These are phyloP conservation scores for Pseudevernia furfuracea DNA, from an alignment of 495 filamentous ascomycete species.

Conservation along the genomic window DNA sequence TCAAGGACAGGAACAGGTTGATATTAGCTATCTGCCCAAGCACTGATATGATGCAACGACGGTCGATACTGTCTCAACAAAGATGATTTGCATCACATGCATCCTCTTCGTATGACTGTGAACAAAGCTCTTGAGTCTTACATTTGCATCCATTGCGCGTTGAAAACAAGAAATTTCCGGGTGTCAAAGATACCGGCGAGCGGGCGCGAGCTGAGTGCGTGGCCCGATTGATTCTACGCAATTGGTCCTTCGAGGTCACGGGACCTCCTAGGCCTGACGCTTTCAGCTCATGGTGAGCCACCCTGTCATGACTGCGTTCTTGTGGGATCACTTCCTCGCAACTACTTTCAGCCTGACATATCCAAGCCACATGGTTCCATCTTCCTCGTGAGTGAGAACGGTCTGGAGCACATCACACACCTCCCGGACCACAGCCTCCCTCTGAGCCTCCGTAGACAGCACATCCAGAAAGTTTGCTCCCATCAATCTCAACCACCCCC, in stretches of 20 bases:
- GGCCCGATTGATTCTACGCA: no score
- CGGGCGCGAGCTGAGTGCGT: no score
- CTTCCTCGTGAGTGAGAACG: conserved; percentile 44
- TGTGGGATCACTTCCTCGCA: conserved; percentile 39
- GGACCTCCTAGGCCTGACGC: neutral
- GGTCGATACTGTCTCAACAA: no score
- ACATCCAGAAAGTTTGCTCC: conserved; percentile 49
- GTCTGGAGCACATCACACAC: conserved; percentile 49
- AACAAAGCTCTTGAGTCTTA: no score
- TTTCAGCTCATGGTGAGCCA: no score
- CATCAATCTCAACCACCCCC: conserved; percentile 65
- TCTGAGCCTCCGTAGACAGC: conserved; percentile 39
- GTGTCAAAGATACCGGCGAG: no score
- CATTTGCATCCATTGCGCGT: no score
- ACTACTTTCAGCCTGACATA: conserved; percentile 66
- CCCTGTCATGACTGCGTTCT: neutral
- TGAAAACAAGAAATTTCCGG: no score
- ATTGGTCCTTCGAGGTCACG: neutral
- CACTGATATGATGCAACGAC: no score
- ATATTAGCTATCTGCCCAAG: no score
- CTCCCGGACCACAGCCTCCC: conserved; percentile 48
- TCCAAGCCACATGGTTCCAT: conserved; percentile 54
- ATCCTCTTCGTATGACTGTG: no score
- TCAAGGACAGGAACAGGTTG: neutral
- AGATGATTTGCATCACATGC: no score